A percentile compares a stretch with the other conserved stretches of the same genome.
These are phyloP conservation scores for Coemansia sp. DNA, from an alignment of 192 early-diverging fungal genomes.

Conservation along the genomic window DNA sequence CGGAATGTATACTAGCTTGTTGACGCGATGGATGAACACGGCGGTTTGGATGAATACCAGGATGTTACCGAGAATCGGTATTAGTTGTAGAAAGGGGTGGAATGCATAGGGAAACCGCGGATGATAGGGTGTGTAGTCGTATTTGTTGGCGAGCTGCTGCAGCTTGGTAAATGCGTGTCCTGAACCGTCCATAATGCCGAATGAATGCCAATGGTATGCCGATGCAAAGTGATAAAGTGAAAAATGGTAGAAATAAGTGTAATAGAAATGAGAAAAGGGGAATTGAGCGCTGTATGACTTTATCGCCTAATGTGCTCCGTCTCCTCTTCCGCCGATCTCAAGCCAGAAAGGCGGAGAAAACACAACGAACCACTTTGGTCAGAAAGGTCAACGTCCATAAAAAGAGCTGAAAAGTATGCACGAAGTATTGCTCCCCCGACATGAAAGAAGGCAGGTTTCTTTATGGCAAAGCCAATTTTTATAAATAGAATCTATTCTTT, in stretches of 20 bases:
- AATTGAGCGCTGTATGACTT: neutral
- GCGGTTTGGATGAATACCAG: constrained; percentile 36
- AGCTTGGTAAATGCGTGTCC: constrained; percentile 10
- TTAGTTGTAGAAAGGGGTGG: constrained; percentile 28
- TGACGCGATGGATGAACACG: constrained; percentile 21
- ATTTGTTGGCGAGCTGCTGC: constrained; percentile 15
- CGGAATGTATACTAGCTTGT: constrained; percentile 14
- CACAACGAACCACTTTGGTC: neutral
- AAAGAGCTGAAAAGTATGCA: constrained; percentile 1
- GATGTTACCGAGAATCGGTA: constrained; percentile 41
- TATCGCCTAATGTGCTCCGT: neutral
- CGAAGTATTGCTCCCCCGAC: neutral
- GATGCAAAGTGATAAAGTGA: constrained; percentile 9
- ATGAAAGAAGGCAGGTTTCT: neutral
- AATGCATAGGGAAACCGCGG: constrained; percentile 16
- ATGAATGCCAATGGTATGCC: neutral
- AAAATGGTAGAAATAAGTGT: constrained; percentile 2
- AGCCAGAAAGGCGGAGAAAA: neutral
- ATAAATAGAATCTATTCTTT: constrained; percentile 6
- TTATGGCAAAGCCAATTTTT: neutral
- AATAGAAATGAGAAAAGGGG: constrained; percentile 1
- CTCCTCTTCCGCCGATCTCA: neutral
- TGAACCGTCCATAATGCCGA: neutral
- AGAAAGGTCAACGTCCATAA: neutral
- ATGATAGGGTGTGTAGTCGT: constrained; percentile 23